Conservation (phyloP, 345 rosid species). For the Draba incana region DNA sequence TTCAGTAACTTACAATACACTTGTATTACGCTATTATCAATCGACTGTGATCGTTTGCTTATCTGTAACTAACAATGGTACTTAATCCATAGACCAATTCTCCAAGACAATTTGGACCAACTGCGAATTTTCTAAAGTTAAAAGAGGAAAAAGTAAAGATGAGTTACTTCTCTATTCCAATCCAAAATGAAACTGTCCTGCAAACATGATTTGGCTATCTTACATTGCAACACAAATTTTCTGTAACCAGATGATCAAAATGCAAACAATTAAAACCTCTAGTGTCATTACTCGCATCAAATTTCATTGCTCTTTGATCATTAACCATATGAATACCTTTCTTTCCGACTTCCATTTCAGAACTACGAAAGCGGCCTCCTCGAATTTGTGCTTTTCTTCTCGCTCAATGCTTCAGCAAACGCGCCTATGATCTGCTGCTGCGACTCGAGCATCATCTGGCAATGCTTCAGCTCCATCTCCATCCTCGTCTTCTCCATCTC, state of each 20-base stretch:
- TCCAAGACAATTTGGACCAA: too few species aligned
- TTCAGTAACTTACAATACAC: too few species aligned
- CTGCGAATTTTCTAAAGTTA: too few species aligned
- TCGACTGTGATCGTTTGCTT: too few species aligned
- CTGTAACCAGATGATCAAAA: constrained; percentile 22
- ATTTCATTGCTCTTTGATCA: constrained; percentile 23
- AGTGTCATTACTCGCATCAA: constrained; percentile 21
- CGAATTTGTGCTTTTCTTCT: constrained; percentile 49
- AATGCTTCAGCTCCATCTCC: constrained; percentile 71
- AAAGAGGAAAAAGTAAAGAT: background rate
- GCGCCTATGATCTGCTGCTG: constrained; percentile 59
- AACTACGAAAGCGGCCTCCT: constrained; percentile 33
- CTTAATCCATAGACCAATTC: too few species aligned
- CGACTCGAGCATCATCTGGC: constrained; percentile 68
- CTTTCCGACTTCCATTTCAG: background rate
- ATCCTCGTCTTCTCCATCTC: constrained; percentile 70
- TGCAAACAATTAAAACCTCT: constrained; percentile 1
- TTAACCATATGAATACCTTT: constrained; percentile 14
- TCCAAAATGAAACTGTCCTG: too few species aligned
- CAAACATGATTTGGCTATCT: background rate
- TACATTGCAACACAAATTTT: background rate
- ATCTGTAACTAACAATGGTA: too few species aligned
- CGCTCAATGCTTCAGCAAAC: constrained; percentile 47
- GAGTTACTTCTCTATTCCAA: background rate
- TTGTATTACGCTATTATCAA: too few species aligned